A percentile compares a stretch with the other conserved stretches of the same genome.
Evolutionary conservation across 2,329 filamentous ascomycete species (phyloP).

Genomic region (Penicillium fuscoglaucum): DNA sequence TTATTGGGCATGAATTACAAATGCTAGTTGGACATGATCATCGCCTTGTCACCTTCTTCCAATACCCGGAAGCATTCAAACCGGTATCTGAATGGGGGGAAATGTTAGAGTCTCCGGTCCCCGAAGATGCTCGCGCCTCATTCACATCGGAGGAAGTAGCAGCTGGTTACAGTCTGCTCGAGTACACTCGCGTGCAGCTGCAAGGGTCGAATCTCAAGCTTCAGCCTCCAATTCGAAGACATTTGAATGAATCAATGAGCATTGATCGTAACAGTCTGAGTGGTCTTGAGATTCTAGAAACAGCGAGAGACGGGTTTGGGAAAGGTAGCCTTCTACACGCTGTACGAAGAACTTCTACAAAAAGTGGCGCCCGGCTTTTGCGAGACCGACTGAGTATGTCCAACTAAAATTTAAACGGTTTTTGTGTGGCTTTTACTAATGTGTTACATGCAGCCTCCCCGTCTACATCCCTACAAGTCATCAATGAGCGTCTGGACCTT

Average conservation of each 20-base stretch:
- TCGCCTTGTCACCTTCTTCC: conserved; percentile 72
- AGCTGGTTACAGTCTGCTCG: conserved; percentile 77
- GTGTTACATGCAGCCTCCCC: conserved; percentile 60
- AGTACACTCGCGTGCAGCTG: conserved; percentile 78
- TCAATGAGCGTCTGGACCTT: conserved; percentile 77
- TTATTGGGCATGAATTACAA: conserved; percentile 63
- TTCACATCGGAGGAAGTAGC: conserved; percentile 70
- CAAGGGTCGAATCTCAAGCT: conserved; percentile 77
- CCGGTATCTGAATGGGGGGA: conserved; percentile 66
- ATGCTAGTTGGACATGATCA: conserved; percentile 72
- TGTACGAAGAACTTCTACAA: conserved; percentile 86
- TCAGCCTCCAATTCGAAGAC: conserved; percentile 75
- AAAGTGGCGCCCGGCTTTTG: conserved; percentile 81
- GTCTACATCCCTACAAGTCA: conserved; percentile 79
- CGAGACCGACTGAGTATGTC: conserved; percentile 74
- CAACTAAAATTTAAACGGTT: neutral
- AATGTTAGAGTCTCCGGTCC: conserved; percentile 74
- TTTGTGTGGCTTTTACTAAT: conserved; percentile 14
- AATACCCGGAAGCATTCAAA: conserved; percentile 46
- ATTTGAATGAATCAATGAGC: conserved; percentile 74
- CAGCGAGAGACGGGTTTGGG: conserved; percentile 74
- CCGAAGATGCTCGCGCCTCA: conserved; percentile 50
- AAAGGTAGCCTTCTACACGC: conserved; percentile 86
- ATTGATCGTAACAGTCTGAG: conserved; percentile 92
- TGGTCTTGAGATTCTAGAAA: conserved; percentile 84